These are phyloP conservation scores for Monosporozyma aquatica DNA, from an alignment of 805 yeast species.

Conservation along the genomic window DNA sequence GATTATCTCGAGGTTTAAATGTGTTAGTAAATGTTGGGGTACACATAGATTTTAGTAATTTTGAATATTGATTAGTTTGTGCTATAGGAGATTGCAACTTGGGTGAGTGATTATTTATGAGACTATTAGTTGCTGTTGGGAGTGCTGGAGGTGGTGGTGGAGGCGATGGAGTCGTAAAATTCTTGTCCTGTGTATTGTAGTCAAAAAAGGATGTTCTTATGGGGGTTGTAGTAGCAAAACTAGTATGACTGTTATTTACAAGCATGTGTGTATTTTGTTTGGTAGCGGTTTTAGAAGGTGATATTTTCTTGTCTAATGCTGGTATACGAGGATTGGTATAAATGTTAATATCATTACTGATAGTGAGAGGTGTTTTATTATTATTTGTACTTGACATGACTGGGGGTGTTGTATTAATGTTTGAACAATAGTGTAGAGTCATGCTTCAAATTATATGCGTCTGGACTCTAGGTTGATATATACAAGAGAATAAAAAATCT, in stretches of 20 bases:
- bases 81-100: background rate
- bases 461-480: too few relatives aligned
- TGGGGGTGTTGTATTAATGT: background rate
- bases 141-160: background rate
- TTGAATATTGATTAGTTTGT: constrained; percentile 1
- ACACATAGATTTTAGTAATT: background rate
- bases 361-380: background rate
- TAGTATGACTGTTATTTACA: too few relatives aligned
- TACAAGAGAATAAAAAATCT: too few relatives aligned
- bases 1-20: background rate
- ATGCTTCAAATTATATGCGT: too few relatives aligned
- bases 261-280: too few relatives aligned
- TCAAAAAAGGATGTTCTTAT: background rate
- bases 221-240: too few relatives aligned
- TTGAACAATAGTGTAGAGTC: background rate
- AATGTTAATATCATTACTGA: background rate
- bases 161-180: background rate
- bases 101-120: background rate
- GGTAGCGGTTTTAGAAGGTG: too few relatives aligned
- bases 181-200: background rate
- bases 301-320: too few relatives aligned
- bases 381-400: background rate
- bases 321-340: constrained; percentile 1
- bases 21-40: background rate
- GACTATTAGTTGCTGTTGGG: background rate